Percentiles rank a stretch among this genome's conserved stretches.
phyloP scores from a whole-genome alignment of 2,329 filamentous ascomycete species.

The Chaetomiaceae sp. region DNA sequence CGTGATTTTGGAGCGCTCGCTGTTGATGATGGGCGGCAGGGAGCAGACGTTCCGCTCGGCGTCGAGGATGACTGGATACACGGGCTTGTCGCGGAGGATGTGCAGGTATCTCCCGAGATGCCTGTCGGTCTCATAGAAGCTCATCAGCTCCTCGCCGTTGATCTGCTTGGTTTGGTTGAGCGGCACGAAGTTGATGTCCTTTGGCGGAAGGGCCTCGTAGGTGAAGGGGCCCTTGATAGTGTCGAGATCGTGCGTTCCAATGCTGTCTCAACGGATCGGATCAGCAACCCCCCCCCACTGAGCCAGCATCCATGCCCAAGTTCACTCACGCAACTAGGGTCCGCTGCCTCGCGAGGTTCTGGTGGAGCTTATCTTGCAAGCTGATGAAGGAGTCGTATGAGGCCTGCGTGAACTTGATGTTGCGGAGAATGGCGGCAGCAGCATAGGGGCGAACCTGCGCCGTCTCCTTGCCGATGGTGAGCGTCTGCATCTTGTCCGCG shows the following conservation, averaged over 20 bases:
- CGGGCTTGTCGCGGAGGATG: constrained; percentile 88
- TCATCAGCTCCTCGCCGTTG: constrained; percentile 83
- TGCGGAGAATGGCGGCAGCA: constrained; percentile 80
- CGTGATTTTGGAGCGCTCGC: constrained; percentile 93
- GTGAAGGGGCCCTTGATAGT: constrained; percentile 92
- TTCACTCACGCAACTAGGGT: constrained; percentile 51
- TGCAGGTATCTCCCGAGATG: constrained; percentile 84
- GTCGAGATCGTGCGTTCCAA: constrained; percentile 94
- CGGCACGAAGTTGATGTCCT: constrained; percentile 84
- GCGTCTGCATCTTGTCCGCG: constrained; percentile 67
- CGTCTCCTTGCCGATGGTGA: constrained; percentile 72
- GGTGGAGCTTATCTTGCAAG: constrained; percentile 95
- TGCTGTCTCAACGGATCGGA: constrained; percentile 32
- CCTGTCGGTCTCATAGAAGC: constrained; percentile 91
- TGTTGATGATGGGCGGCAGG: constrained; percentile 95
- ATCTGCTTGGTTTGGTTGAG: constrained; percentile 89
- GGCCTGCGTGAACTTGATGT: constrained; percentile 84
- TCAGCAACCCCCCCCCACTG: not conserved
- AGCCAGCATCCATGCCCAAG: not conserved
- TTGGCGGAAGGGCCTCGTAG: constrained; percentile 87
- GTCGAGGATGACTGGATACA: constrained; percentile 95
- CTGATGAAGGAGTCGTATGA: constrained; percentile 96
- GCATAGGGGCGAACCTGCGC: constrained; percentile 78
- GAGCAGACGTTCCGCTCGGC: constrained; percentile 82
- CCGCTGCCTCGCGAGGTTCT: constrained; percentile 87